Evolutionary conservation across 371 early-diverging fungal species (phyloP).

Genomic region (Umbelopsis sp.): DNA sequence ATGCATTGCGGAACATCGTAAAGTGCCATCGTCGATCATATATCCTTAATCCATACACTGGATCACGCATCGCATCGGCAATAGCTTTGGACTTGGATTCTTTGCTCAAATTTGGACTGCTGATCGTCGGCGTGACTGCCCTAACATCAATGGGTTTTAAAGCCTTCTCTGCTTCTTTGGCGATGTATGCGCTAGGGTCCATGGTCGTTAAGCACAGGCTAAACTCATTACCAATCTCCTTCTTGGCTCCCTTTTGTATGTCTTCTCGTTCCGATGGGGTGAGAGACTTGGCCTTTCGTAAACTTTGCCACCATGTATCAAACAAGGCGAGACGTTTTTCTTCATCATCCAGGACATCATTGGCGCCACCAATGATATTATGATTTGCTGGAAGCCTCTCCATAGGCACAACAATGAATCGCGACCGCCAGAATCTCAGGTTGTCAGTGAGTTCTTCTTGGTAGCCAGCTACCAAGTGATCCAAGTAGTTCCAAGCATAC

Average conservation of each 20-base stretch:
- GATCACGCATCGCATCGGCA: conserved; percentile 76
- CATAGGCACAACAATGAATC: conserved; percentile 89
- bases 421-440: conserved; percentile 84
- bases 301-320: conserved; percentile 78
- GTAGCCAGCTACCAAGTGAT: conserved; percentile 85
- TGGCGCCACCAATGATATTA: conserved; percentile 27
- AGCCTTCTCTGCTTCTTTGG: conserved; percentile 27
- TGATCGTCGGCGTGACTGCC: not conserved
- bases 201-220: conserved; percentile 49
- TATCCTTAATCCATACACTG: conserved; percentile 69
- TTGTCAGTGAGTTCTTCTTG: conserved; percentile 83
- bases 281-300: conserved; percentile 63
- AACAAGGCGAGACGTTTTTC: conserved; percentile 89
- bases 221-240: conserved; percentile 45
- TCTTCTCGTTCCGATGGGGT: conserved; percentile 52
- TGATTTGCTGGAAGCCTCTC: conserved; percentile 62
- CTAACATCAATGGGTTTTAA: conserved; percentile 1
- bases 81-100: conserved; percentile 67
- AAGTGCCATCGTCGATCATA: conserved; percentile 93
- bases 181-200: conserved; percentile 50
- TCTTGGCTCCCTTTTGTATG: conserved; percentile 46
- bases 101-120: conserved; percentile 24
- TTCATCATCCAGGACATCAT: conserved; percentile 82
- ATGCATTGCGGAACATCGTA: conserved; percentile 71
- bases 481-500: conserved; percentile 95